Percentiles rank a stretch among this genome's conserved stretches.
Conservation (phyloP, 192 early-diverging fungal species). For the Mortierella claussenii region DNA sequence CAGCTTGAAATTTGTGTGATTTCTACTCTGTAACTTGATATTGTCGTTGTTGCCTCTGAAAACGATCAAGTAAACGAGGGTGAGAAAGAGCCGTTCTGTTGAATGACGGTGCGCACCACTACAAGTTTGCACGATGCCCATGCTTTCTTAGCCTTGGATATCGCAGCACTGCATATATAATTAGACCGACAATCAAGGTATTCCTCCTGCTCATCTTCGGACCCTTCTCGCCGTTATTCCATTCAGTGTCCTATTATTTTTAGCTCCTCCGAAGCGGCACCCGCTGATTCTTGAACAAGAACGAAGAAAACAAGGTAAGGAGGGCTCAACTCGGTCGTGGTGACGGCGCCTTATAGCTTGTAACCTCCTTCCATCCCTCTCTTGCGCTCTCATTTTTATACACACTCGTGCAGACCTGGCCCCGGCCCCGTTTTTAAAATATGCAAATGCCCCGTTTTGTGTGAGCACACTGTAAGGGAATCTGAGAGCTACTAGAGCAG, state of each 20-base stretch:
- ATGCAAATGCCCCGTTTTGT: conserved; percentile 7
- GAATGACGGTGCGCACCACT: too few relatives aligned
- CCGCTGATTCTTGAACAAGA: neutral
- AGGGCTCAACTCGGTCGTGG: neutral
- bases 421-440: conserved; percentile 14
- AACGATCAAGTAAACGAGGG: too few relatives aligned
- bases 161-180: neutral
- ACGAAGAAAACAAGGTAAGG: neutral
- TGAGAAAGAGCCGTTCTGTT: neutral
- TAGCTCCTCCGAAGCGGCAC: conserved; percentile 12
- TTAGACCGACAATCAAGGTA: neutral
- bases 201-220: conserved; percentile 11
- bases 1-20: conserved; percentile 1
- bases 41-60: neutral
- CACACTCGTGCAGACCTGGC: neutral
- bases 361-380: neutral
- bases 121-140: too few relatives aligned
- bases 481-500: too few relatives aligned
- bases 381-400: neutral
- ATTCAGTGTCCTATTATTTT: conserved; percentile 5
- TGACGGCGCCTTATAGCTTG: too few relatives aligned
- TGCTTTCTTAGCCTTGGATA: too few relatives aligned
- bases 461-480: conserved; percentile 18
- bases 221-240: neutral
- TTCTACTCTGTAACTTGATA: conserved; percentile 30